These are phyloP conservation scores for Teratosphaeria viscida DNA, from an alignment of 2,329 filamentous ascomycete genomes.

Conservation along the genomic window DNA sequence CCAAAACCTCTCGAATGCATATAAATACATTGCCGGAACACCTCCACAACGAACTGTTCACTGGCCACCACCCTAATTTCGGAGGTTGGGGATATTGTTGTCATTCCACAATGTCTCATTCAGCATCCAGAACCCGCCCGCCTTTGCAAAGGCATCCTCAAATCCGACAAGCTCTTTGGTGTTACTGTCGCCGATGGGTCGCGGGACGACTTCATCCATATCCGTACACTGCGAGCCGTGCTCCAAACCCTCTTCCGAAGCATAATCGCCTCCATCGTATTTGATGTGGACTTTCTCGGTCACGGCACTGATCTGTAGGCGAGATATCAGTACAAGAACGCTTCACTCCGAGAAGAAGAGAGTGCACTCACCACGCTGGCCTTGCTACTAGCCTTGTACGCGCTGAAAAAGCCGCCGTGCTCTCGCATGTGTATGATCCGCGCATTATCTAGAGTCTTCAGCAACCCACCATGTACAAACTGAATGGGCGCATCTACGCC, in stretches of 20 bases:
- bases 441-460: constrained; percentile 21
- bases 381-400: constrained; percentile 16
- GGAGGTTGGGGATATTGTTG: background rate
- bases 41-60: background rate
- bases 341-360: background rate
- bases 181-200: constrained; percentile 14
- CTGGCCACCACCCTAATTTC: background rate
- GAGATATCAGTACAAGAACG: constrained; percentile 3
- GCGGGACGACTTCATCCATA: constrained; percentile 12
- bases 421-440: constrained; percentile 19
- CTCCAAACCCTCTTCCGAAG: constrained; percentile 6
- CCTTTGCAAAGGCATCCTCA: constrained; percentile 13
- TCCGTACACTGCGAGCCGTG: constrained; percentile 14
- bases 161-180: constrained; percentile 8
- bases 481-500: constrained; percentile 12
- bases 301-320: constrained; percentile 7
- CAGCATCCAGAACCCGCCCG: constrained; percentile 20
- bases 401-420: constrained; percentile 18
- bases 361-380: background rate
- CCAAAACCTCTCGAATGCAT: background rate
- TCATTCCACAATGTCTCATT: constrained; percentile 3
- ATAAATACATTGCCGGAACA: background rate
- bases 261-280: constrained; percentile 8
- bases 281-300: constrained; percentile 8
- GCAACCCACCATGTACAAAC: constrained; percentile 25